phyloP scores from a whole-genome alignment of 2,329 filamentous ascomycete genomes.

The Xylaria sp. region DNA sequence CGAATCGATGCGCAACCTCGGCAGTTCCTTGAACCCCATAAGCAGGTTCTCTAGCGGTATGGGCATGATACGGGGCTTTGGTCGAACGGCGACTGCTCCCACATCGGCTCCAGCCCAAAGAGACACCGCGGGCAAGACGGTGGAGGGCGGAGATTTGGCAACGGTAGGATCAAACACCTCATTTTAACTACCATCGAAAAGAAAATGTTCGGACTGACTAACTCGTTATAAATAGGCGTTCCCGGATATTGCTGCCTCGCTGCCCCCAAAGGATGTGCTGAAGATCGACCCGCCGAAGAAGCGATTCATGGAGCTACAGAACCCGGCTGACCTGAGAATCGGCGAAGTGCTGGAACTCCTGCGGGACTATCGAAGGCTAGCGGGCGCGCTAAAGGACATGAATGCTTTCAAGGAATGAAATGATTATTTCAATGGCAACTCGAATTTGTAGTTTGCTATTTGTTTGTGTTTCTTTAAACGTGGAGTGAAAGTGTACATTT shows the following conservation, averaged over 20 bases:
- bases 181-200: conserved; percentile 4
- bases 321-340: conserved; percentile 75
- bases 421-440: neutral
- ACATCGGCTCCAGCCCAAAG: conserved; percentile 54
- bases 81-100: conserved; percentile 62
- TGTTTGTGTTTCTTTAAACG: neutral
- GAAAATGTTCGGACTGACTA: neutral
- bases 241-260: conserved; percentile 66
- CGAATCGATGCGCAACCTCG: conserved; percentile 83
- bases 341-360: conserved; percentile 79
- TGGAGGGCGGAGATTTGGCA: conserved; percentile 67
- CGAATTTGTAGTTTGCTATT: neutral
- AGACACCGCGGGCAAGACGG: conserved; percentile 49
- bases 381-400: conserved; percentile 70
- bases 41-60: conserved; percentile 78
- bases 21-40: conserved; percentile 85
- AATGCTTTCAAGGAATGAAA: conserved; percentile 65
- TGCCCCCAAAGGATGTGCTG: conserved; percentile 65
- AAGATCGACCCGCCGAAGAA: conserved; percentile 75
- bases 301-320: conserved; percentile 77
- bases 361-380: conserved; percentile 79
- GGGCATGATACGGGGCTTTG: conserved; percentile 79
- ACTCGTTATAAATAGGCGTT: conserved; percentile 60
- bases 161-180: conserved; percentile 57
- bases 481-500: conserved; percentile 1